Conservation (phyloP, 2,329 filamentous ascomycete species). For the Alternaria sp. region DNA sequence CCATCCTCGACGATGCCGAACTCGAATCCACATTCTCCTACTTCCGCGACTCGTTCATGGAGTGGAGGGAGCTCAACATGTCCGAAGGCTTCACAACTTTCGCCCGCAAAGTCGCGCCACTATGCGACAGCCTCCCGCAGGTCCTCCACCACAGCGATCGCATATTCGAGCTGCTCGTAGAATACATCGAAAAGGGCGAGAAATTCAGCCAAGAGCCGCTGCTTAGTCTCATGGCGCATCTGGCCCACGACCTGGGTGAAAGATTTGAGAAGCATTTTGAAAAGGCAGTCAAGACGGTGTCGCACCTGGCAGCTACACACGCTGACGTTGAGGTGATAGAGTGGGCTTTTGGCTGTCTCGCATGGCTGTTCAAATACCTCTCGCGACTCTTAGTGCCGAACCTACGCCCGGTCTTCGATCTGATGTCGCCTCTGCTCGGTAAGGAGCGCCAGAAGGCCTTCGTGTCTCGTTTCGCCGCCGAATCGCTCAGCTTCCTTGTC, state of each 20-base stretch:
- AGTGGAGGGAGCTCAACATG: constrained; percentile 92
- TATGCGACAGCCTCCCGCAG: constrained; percentile 90
- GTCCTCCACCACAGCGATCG: constrained; percentile 89
- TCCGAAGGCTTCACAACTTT: constrained; percentile 83
- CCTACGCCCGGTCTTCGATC: constrained; percentile 81
- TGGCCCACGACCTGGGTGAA: constrained; percentile 90
- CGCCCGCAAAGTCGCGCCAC: constrained; percentile 74
- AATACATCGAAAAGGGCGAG: constrained; percentile 80
- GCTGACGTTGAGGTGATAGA: constrained; percentile 90
- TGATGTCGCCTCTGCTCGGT: constrained; percentile 85
- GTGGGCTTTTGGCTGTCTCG: constrained; percentile 93
- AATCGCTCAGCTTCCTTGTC: constrained; percentile 92
- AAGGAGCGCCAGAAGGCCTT: constrained; percentile 83
- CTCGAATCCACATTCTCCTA: constrained; percentile 82
- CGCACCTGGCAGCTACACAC: constrained; percentile 78
- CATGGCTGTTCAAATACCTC: constrained; percentile 97
- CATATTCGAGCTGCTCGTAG: constrained; percentile 80
- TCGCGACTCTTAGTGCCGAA: constrained; percentile 87
- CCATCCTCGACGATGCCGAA: constrained; percentile 83
- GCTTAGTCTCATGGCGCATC: constrained; percentile 86
- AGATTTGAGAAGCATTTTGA: constrained; percentile 91
- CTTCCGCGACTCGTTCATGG: constrained; percentile 81
- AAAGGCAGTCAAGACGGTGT: constrained; percentile 76
- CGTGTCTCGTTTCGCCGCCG: constrained; percentile 90
- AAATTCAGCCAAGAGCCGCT: constrained; percentile 84